Conservation (phyloP, 108 stramenopile genomes). For the Nitzschia sp. region DNA sequence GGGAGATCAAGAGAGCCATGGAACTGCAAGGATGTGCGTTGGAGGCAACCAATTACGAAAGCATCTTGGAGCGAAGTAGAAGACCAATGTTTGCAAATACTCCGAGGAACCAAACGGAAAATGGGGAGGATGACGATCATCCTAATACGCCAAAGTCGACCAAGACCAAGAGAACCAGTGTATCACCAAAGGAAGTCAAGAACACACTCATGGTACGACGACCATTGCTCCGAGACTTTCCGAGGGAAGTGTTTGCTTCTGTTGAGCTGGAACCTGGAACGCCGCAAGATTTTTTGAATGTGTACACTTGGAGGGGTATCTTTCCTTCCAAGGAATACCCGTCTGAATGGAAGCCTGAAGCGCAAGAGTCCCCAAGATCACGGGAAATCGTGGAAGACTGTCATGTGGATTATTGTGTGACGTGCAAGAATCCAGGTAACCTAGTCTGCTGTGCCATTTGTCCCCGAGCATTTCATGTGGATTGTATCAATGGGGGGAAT, state of each 20-base stretch:
- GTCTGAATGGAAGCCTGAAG: constrained; percentile 13
- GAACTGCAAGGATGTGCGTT: constrained; percentile 4
- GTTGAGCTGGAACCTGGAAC: constrained; percentile 57
- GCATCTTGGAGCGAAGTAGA: constrained; percentile 14
- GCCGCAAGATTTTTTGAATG: constrained; percentile 48
- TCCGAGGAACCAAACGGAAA: neutral
- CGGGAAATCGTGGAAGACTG: constrained; percentile 46
- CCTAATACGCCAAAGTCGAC: neutral
- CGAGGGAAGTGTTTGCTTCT: constrained; percentile 46
- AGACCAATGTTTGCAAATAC: neutral
- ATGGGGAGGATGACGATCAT: neutral
- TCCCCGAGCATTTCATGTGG: constrained; percentile 57
- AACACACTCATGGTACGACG: constrained; percentile 41
- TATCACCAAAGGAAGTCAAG: neutral
- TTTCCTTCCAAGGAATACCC: constrained; percentile 16
- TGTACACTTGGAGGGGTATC: constrained; percentile 44
- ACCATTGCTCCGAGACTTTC: constrained; percentile 64
- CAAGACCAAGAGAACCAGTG: neutral
- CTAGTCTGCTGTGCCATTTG: constrained; percentile 59
- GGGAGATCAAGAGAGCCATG: constrained; percentile 13
- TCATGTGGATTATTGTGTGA: constrained; percentile 56
- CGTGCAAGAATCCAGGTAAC: constrained; percentile 46
- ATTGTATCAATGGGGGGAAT: constrained; percentile 32
- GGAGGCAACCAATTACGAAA: constrained; percentile 12
- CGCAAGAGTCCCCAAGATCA: neutral